These are phyloP conservation scores for Pythium myriotylum DNA, from an alignment of 352 stramenopile genomes.

Conservation along the genomic window DNA sequence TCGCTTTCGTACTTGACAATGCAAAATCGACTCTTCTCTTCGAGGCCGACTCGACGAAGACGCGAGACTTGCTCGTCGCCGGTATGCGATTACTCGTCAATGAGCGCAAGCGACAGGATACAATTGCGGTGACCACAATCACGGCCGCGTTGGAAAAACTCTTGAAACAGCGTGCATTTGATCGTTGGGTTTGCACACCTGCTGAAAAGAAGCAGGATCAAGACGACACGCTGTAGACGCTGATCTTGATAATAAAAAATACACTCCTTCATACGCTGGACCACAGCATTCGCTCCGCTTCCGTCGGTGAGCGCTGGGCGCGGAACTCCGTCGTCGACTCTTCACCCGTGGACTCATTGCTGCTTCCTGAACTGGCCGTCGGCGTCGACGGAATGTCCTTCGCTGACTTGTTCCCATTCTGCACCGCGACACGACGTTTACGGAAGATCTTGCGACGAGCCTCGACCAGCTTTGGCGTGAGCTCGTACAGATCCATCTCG, in stretches of 20 bases:
- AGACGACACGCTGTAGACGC: conserved; percentile 5
- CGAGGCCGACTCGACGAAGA: conserved; percentile 67
- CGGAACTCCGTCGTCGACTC: conserved; percentile 47
- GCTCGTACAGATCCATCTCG: conserved; percentile 60
- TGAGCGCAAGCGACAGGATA: conserved; percentile 56
- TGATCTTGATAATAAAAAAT: conserved; percentile 5
- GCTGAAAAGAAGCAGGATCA: neutral
- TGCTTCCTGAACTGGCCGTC: conserved; percentile 19
- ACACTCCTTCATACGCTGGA: conserved; percentile 19
- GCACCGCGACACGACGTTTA: conserved; percentile 38
- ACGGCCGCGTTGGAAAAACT: conserved; percentile 18
- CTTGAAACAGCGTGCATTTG: conserved; percentile 24
- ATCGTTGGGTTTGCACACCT: conserved; percentile 17
- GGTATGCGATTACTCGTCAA: conserved; percentile 62
- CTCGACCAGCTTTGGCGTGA: conserved; percentile 61
- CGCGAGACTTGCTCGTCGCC: conserved; percentile 63
- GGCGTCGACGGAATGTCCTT: conserved; percentile 26
- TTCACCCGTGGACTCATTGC: conserved; percentile 41
- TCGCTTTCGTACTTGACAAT: conserved; percentile 59
- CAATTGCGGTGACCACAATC: conserved; percentile 38
- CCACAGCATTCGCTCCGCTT: conserved; percentile 33
- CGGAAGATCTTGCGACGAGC: conserved; percentile 56
- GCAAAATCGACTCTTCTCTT: conserved; percentile 65
- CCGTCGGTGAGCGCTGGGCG: conserved; percentile 41
- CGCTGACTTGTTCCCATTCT: conserved; percentile 21